Base-by-base conservation (phyloP, 805 yeast species). In the Zygotorulaspora chibaensis region DNA sequence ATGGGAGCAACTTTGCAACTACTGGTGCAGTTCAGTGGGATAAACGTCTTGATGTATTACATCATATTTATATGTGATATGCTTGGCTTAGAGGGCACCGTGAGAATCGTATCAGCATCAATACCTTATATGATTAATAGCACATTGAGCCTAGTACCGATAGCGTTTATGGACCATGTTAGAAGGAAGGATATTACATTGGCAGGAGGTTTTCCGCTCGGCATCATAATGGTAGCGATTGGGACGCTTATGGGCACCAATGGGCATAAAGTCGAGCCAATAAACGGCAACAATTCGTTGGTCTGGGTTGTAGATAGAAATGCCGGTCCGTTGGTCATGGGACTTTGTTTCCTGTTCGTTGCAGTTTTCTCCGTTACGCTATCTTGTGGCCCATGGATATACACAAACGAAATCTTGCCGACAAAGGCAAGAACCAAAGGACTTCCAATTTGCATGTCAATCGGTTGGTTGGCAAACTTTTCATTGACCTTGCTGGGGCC, bases 331-430 rank as follows among this genome's bases (percentile, higher is more conserved):
- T 47, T 66, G 2, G 61, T 73, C 1, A 53, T 79, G 35, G 76
- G 77, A 0, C 55, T 77, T 3, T 70, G 75, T 35, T 68, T 72
- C 33, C 58, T 74, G 38, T 62, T 74, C 38, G 73, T 74, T 20
- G 72, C 79, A 2, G 63, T 77, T 0, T 73, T 71, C 55, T 67
- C 80, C 0, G 57, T 77, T 1, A 67, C 78, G 1, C 59, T 79
- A 11, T 62, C 74, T 0, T 69, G 79, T 35, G 71, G 71, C 2
- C 70, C 79, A 28, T 72, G 76, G 76, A 57, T 78, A 16, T 77
- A 75, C 53, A 68, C 76, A 3, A 69, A 72, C 40, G 83, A 79
- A 52, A 59, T 76, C 3, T 69, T 79, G 35, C 77, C 78, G 0
- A 59, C 60, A 1, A 61, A 62, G 23, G 71, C 75, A 1, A 71